Conservation (phyloP, 768 basidiomycete genomes). For the Russula abietina region DNA sequence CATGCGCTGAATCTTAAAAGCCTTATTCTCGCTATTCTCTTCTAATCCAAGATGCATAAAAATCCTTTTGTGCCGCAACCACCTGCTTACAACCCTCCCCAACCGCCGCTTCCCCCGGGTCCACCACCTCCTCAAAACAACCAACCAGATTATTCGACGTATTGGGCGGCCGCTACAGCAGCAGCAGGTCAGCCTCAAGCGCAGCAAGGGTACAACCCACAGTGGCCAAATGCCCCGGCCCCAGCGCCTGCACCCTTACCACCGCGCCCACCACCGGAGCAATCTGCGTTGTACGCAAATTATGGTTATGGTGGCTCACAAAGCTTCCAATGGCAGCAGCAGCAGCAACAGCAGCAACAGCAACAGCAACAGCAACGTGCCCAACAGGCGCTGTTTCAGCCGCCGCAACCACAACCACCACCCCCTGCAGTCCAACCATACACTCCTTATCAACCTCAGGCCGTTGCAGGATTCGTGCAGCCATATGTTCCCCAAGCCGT, state of each 20-base stretch:
- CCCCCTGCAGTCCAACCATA: constrained; percentile 58
- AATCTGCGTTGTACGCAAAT: constrained; percentile 82
- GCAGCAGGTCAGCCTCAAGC: constrained; percentile 48
- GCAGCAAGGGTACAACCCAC: constrained; percentile 52
- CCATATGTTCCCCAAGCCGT: constrained; percentile 61
- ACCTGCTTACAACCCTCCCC: constrained; percentile 54
- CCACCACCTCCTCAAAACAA: constrained; percentile 64
- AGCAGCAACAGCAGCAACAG: constrained; percentile 52
- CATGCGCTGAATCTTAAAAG: constrained; percentile 20
- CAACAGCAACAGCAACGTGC: constrained; percentile 48
- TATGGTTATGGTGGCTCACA: constrained; percentile 81
- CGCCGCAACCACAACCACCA: constrained; percentile 46
- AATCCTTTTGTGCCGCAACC: constrained; percentile 74
- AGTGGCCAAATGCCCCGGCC: constrained; percentile 56
- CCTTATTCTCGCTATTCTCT: constrained; percentile 21
- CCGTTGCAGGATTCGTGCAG: constrained; percentile 52
- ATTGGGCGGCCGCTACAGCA: constrained; percentile 62
- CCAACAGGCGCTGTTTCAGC: constrained; percentile 47
- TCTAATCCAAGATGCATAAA: constrained; percentile 57
- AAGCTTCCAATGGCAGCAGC: constrained; percentile 53
- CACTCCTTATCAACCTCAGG: constrained; percentile 66
- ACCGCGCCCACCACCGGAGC: constrained; percentile 65
- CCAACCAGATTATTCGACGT: constrained; percentile 70
- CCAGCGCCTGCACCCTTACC: constrained; percentile 34
- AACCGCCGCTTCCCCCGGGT: constrained; percentile 76